These are phyloP conservation scores for Fusarium tricinctum DNA, from an alignment of 2,329 filamentous ascomycete species.

Conservation along the genomic window DNA sequence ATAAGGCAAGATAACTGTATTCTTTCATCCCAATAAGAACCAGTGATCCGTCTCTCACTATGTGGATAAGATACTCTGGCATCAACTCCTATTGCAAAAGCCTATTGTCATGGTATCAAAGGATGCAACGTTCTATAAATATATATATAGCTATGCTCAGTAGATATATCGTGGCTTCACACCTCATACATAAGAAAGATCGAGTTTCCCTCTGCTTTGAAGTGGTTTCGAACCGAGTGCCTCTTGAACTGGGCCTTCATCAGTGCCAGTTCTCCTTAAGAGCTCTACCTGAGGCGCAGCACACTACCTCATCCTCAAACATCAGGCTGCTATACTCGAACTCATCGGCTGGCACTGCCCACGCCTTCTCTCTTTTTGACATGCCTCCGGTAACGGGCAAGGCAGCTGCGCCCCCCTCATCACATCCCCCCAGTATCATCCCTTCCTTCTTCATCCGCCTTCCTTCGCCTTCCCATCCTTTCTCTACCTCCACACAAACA, in stretches of 20 bases:
- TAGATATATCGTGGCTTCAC: accelerated
- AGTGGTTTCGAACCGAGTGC: not conserved
- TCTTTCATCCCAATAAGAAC: accelerated
- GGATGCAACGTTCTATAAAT: not conserved
- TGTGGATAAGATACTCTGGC: no score
- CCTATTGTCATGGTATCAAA: not conserved
- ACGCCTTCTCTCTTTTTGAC: no score
- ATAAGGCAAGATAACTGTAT: accelerated
- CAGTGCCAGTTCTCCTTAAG: not conserved
- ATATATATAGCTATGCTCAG: accelerated
- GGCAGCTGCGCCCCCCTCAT: not conserved
- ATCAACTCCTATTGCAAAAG: not conserved
- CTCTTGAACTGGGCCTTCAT: not conserved
- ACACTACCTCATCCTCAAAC: not conserved
- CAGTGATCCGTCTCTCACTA: accelerated
- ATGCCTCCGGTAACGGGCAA: not conserved
- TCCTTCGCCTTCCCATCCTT: not conserved
- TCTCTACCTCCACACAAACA: not conserved
- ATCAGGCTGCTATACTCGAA: conserved; percentile 4
- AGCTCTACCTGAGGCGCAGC: no score
- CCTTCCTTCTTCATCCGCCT: not conserved
- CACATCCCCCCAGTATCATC: not conserved
- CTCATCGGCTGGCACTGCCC: not conserved
- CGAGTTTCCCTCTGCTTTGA: not conserved
- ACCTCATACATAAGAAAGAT: accelerated